Evolutionary conservation across 2,329 filamentous ascomycete genomes (phyloP).

Genomic region (Chrysoporthe deuterocubensis): DNA sequence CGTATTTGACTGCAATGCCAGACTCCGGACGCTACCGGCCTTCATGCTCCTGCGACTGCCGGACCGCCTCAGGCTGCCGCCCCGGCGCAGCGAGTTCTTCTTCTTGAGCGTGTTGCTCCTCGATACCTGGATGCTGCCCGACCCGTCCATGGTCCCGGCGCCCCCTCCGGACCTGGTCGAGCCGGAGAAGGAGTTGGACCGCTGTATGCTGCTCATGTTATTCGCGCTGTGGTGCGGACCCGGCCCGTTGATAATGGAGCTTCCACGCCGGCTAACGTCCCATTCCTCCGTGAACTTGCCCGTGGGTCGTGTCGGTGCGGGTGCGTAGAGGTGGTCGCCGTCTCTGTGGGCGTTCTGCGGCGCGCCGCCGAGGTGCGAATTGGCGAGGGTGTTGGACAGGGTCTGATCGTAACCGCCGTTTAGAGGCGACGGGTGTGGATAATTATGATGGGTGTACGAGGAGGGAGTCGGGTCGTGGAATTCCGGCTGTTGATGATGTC

Average conservation of each 20-base stretch:
- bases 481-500: slow-evolving; percentile 13
- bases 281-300: slow-evolving; percentile 70
- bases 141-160: slow-evolving; percentile 34
- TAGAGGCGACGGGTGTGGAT: slow-evolving; percentile 4
- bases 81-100: slow-evolving; percentile 76
- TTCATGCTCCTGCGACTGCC: slow-evolving; percentile 80
- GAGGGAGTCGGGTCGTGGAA: slow-evolving; percentile 6
- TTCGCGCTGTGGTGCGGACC: slow-evolving; percentile 23
- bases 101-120: slow-evolving; percentile 82
- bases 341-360: slow-evolving; percentile 8
- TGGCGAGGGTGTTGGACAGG: slow-evolving; percentile 31
- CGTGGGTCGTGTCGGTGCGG: slow-evolving; percentile 41
- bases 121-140: slow-evolving; percentile 44
- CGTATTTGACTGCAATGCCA: slow-evolving; percentile 70
- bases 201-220: slow-evolving; percentile 51
- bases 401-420: slow-evolving; percentile 18
- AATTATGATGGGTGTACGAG: slow-evolving; percentile 12
- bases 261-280: slow-evolving; percentile 69
- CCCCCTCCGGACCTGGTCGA: slow-evolving; percentile 51
- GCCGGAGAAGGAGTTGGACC: slow-evolving; percentile 64
- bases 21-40: slow-evolving; percentile 84
- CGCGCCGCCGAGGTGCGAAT: slow-evolving; percentile 20
- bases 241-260: slow-evolving; percentile 63
- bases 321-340: slow-evolving; percentile 29
- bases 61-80: slow-evolving; percentile 75